Evolutionary conservation across 495 filamentous ascomycete species (phyloP).

Genomic region (Penicillium cataractarum): DNA sequence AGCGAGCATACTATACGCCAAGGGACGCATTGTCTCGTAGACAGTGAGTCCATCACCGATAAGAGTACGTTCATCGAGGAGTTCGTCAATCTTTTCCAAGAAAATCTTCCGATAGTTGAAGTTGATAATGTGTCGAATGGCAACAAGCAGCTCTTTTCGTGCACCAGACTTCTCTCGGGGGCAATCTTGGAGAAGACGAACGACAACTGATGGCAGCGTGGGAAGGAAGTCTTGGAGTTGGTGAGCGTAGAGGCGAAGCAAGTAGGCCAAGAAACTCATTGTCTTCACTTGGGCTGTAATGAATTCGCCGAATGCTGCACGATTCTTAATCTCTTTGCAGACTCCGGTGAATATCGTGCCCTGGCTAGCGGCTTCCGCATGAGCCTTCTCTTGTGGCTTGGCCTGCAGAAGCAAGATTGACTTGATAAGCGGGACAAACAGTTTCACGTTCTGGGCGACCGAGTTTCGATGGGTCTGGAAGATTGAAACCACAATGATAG

Average conservation of each 20-base stretch:
- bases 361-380: slow-evolving; percentile 74
- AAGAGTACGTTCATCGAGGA: slow-evolving; percentile 88
- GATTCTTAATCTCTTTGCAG: slow-evolving; percentile 89
- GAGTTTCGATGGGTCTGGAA: slow-evolving; percentile 87
- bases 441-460: slow-evolving; percentile 83
- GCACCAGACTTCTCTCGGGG: slow-evolving; percentile 91
- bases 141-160: slow-evolving; percentile 92
- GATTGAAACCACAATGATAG: slow-evolving; percentile 97
- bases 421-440: slow-evolving; percentile 93
- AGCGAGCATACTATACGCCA: slow-evolving; percentile 98
- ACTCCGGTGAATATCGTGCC: slow-evolving; percentile 88
- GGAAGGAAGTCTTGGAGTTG: slow-evolving; percentile 89
- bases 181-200: slow-evolving; percentile 90
- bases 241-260: slow-evolving; percentile 84
- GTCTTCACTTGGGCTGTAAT: slow-evolving; percentile 99
- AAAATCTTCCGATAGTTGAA: slow-evolving; percentile 98
- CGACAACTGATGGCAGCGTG: slow-evolving; percentile 85
- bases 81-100: slow-evolving; percentile 89
- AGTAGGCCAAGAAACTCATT: slow-evolving; percentile 97
- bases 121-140: slow-evolving; percentile 98
- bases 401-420: slow-evolving; percentile 86
- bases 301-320: slow-evolving; percentile 94
- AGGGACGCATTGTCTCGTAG: slow-evolving; percentile 91
- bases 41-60: slow-evolving; percentile 97
- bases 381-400: slow-evolving; percentile 89